Conservation (phyloP, 2,329 filamentous ascomycete species). For the Tolypocladium tropicale region DNA sequence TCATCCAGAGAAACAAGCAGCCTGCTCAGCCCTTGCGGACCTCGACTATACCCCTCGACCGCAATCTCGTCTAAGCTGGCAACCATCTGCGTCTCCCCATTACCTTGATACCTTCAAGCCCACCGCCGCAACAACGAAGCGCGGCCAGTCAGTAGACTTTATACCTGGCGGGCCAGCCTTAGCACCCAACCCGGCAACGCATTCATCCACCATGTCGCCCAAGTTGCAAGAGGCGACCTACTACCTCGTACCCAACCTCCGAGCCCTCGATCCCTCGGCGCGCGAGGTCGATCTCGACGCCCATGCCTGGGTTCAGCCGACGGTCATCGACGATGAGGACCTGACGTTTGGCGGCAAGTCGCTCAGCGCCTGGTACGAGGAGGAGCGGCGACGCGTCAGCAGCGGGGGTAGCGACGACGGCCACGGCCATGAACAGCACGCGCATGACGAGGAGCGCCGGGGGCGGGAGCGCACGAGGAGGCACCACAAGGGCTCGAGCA, state of each 20-base stretch:
- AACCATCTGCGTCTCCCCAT: background rate
- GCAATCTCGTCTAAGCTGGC: background rate
- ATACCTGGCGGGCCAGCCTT: background rate
- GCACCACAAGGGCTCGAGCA: constrained; percentile 3
- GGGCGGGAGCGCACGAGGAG: constrained; percentile 16
- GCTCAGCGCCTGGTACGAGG: constrained; percentile 49
- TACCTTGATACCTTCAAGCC: no score
- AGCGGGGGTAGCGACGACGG: constrained; percentile 22
- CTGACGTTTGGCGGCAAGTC: constrained; percentile 51
- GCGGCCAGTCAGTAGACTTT: background rate
- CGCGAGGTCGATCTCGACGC: constrained; percentile 22
- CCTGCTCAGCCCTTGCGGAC: background rate
- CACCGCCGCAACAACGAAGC: background rate
- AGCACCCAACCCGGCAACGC: background rate
- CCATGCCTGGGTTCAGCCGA: constrained; percentile 40
- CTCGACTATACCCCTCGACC: background rate
- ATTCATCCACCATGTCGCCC: constrained; percentile 5
- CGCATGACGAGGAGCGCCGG: constrained; percentile 10
- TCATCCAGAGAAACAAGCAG: background rate
- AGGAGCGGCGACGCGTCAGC: constrained; percentile 27
- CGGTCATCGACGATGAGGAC: constrained; percentile 50
- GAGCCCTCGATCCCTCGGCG: constrained; percentile 20
- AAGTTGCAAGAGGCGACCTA: constrained; percentile 12
- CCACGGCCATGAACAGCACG: constrained; percentile 20
- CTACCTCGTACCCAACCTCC: constrained; percentile 22